A percentile compares a stretch with the other conserved stretches of the same genome.
phyloP scores from a whole-genome alignment of 140 eudicot species.

The Senecio squalidus region DNA sequence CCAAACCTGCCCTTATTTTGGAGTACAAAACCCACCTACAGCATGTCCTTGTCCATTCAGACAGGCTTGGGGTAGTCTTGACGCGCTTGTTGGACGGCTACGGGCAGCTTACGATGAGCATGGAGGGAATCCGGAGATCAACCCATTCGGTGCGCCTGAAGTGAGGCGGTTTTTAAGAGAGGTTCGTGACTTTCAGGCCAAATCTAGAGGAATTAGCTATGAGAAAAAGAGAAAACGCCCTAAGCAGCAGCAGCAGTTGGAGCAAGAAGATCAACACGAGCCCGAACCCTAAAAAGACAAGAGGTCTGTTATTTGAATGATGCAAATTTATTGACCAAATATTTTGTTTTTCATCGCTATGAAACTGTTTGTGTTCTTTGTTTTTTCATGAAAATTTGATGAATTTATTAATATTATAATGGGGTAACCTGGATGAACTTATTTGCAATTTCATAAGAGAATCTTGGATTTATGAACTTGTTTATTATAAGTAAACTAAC shows the following conservation, averaged over 20 bases:
- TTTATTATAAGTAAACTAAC: no score
- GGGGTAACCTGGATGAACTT: not conserved
- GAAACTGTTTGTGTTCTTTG: not conserved
- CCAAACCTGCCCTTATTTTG: constrained; percentile 49
- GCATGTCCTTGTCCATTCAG: constrained; percentile 67
- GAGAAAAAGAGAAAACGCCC: constrained; percentile 55
- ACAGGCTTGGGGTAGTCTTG: no score
- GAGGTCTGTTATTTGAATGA: constrained; percentile 16
- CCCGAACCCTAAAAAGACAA: constrained; percentile 20
- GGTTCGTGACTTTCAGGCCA: constrained; percentile 56
- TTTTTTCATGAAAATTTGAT: not conserved
- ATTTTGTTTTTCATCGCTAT: not conserved
- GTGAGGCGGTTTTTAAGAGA: constrained; percentile 55
- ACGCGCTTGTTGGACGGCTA: constrained; percentile 55
- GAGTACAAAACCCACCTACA: constrained; percentile 46
- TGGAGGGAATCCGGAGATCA: constrained; percentile 46
- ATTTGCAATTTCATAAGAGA: not conserved
- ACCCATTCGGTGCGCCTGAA: constrained; percentile 52
- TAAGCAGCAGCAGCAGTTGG: constrained; percentile 21
- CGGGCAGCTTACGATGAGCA: constrained; percentile 55
- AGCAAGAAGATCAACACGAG: constrained; percentile 15
- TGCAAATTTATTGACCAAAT: not conserved
- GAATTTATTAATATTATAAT: not conserved
- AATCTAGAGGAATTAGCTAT: constrained; percentile 53
- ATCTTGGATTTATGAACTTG: not conserved